Conservation (phyloP, 192 early-diverging fungal genomes). For the Dimargaris verticillata region DNA sequence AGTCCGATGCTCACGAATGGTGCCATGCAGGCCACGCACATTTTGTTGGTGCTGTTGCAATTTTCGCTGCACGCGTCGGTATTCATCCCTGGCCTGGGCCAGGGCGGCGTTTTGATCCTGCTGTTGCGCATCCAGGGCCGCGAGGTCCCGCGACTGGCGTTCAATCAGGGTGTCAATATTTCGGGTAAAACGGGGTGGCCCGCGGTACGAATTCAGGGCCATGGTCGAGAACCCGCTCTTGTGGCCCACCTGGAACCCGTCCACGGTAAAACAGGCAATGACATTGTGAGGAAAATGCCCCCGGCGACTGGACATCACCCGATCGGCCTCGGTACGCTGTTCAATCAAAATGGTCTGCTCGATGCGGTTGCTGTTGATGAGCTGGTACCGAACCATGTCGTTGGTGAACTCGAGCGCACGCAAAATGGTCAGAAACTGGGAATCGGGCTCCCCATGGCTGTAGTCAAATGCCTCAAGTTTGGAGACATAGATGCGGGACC, state of each 20-base stretch:
- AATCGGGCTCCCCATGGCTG: constrained; percentile 39
- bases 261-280: constrained; percentile 34
- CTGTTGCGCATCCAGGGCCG: constrained; percentile 9
- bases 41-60: constrained; percentile 15
- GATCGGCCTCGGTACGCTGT: constrained; percentile 31
- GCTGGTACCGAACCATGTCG: constrained; percentile 54
- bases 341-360: constrained; percentile 54
- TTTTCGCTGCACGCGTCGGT: constrained; percentile 20
- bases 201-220: constrained; percentile 17
- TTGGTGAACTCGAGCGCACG: constrained; percentile 39
- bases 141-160: constrained; percentile 17
- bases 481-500: constrained; percentile 41
- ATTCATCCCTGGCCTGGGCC: constrained; percentile 16
- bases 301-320: constrained; percentile 27
- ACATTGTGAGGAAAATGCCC: constrained; percentile 46
- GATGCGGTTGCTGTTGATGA: constrained; percentile 48
- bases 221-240: constrained; percentile 18
- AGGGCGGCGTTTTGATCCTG: constrained; percentile 14
- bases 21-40: constrained; percentile 22
- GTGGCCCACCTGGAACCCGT: constrained; percentile 43
- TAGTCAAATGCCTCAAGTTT: constrained; percentile 52
- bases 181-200: constrained; percentile 30
- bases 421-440: constrained; percentile 40
- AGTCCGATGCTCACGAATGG: constrained; percentile 18
- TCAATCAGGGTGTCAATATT: constrained; percentile 28